A percentile compares a stretch with the other conserved stretches of the same genome.
Conservation (phyloP, 2,329 filamentous ascomycete species). For the Botrytis deweyae region DNA sequence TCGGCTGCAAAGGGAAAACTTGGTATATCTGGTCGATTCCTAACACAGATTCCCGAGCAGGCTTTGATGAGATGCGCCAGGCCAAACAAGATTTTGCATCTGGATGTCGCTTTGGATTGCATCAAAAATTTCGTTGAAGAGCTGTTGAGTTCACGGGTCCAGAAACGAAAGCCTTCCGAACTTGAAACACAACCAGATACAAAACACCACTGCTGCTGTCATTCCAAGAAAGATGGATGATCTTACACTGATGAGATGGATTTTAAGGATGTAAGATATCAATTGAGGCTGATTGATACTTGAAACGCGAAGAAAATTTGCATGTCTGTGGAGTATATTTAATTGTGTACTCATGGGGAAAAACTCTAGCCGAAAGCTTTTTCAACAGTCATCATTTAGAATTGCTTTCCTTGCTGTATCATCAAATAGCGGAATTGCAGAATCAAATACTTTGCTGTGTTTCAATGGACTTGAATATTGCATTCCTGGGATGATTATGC, state of each 20-base stretch:
- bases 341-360: neutral
- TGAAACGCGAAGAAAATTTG: neutral
- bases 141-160: neutral
- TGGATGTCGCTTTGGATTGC: neutral
- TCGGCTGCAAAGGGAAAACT: constrained; percentile 1
- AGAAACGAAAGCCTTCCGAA: neutral
- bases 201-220: neutral
- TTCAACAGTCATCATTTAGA: neutral
- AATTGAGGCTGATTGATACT: neutral
- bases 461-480: neutral
- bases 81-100: neutral
- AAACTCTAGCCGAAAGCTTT: neutral
- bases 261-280: neutral
- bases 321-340: neutral
- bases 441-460: neutral
- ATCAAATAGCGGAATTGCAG: neutral
- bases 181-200: neutral
- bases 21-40: constrained; percentile 27
- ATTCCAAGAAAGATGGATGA: neutral
- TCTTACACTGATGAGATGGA: neutral
- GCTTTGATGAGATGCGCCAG: constrained; percentile 30
- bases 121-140: neutral
- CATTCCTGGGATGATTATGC: neutral
- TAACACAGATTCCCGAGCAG: constrained; percentile 34
- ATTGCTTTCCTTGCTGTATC: neutral